These are phyloP conservation scores for Zhuliangozyma parablackwelliae DNA, from an alignment of 1,139 yeast genomes.

Conservation along the genomic window DNA sequence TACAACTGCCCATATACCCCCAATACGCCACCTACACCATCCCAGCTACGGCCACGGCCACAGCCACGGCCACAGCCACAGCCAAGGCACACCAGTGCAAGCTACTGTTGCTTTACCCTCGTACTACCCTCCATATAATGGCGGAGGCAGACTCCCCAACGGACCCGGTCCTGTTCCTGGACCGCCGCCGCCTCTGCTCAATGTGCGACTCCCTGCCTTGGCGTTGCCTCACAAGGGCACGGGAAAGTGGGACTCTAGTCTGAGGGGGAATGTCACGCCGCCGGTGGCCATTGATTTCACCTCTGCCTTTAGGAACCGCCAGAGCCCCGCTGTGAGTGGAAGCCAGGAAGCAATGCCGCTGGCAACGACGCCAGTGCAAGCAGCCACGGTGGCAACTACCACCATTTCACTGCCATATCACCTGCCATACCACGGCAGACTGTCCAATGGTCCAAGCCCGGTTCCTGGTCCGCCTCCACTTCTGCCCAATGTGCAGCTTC, in stretches of 20 bases:
- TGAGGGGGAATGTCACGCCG: slow-evolving; percentile 2
- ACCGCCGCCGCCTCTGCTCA: no score
- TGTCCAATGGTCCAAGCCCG: no score
- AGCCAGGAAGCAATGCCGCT: slow-evolving; percentile 3
- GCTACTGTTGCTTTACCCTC: slow-evolving; percentile 10
- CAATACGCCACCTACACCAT: slow-evolving; percentile 6
- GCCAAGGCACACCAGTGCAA: no score
- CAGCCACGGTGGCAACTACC: no score
- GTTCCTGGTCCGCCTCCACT: no score
- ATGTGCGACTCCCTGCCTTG: no score
- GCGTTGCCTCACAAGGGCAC: background rate
- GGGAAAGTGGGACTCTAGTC: background rate
- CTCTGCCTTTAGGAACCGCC: slow-evolving; percentile 14
- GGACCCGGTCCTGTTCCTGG: slow-evolving; percentile 48
- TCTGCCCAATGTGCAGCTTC: no score
- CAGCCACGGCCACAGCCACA: slow-evolving; percentile 4
- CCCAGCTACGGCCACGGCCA: background rate
- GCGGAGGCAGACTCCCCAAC: slow-evolving; percentile 38
- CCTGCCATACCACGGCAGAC: no score
- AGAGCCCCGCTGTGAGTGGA: slow-evolving; percentile 5
- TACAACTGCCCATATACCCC: no score
- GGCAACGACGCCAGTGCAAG: background rate
- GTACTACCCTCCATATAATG: slow-evolving; percentile 36
- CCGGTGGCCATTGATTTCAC: slow-evolving; percentile 32
- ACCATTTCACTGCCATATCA: no score